Evolutionary conservation across 208 protist genomes (phyloP).

Genomic region (Crithidia brevicula): DNA sequence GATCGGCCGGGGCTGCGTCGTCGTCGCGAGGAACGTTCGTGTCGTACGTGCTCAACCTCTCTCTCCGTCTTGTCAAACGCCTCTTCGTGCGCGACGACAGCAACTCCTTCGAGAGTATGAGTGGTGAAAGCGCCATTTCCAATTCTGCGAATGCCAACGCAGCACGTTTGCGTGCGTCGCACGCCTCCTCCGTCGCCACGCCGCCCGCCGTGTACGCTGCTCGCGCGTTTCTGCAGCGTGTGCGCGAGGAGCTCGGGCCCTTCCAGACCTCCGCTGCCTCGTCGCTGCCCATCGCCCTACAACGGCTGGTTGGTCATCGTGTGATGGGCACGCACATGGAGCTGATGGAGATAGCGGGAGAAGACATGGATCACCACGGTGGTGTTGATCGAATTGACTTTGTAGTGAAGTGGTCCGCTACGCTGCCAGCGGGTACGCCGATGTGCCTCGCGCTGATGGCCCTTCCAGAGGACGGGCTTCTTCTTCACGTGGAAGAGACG

Average conservation of each 20-base stretch:
- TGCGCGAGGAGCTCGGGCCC: slow-evolving; percentile 43
- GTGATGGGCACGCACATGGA: slow-evolving; percentile 12
- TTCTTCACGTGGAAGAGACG: slow-evolving; percentile 38
- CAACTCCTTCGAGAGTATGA: neutral
- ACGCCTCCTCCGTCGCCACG: no score
- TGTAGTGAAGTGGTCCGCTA: slow-evolving; percentile 24
- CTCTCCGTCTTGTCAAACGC: neutral
- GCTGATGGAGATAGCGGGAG: slow-evolving; percentile 11
- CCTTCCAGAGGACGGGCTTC: slow-evolving; percentile 17
- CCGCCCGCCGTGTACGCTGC: slow-evolving; percentile 22
- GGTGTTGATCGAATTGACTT: neutral
- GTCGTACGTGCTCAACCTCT: slow-evolving; percentile 1
- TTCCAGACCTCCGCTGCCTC: slow-evolving; percentile 26
- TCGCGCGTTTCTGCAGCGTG: slow-evolving; percentile 9
- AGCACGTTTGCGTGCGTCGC: no score
- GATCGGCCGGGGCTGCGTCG: neutral
- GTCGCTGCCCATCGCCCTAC: slow-evolving; percentile 21
- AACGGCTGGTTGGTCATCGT: slow-evolving; percentile 36
- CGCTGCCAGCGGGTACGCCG: slow-evolving; percentile 30
- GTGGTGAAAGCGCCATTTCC: neutral
- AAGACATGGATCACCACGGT: neutral
- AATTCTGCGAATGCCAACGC: no score
- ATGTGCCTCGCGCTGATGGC: slow-evolving; percentile 41
- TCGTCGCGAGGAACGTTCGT: neutral
- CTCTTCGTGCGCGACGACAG: neutral